Evolutionary conservation across 2,329 filamentous ascomycete species (phyloP), one percentile per base, ranked within the genome.

Genomic region (Botrytis hyacinthi): DNA sequence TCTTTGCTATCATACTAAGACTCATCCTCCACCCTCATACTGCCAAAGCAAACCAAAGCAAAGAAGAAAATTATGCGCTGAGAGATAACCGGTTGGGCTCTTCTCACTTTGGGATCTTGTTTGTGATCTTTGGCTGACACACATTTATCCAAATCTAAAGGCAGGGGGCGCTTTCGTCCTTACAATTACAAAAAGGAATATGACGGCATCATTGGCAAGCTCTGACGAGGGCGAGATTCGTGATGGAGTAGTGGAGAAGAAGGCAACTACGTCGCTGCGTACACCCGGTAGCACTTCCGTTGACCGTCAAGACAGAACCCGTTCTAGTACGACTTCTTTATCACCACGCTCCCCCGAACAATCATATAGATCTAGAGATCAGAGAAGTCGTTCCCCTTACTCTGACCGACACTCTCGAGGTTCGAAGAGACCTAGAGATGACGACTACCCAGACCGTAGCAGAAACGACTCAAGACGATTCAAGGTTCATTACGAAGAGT

Each of bases 281-380:
- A 88, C 87, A 84, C 85, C 88, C 87, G 89, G 91, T 88, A 88
- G 90, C 91, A 91, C 86, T 89, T 90, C 88, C 89, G 91, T 97
- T 97, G 93, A 97, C 93, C 92, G 92, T 89, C 90, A 87, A 88
- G 89, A 92, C 92, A 97, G 94, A 95, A 87, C 84, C 85, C 89
- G 87, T 72, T 78, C 78, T 80, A 78, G 78, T 75, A 78, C 82
- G 60, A 78, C 77, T 75, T 81, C 81, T 74, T 78, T 76, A 74
- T 81, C 81, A 72, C 80, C 81, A 78, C 71, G 71, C 62, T 73
- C 71, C 42, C 66, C 71, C 42, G 54, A 54, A 42, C 78, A 84
- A 83, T 84, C 84, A 81, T 80, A 83, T 76, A 81, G 82, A 76
- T 82, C 84, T 66, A 85, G 83, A 79, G 79, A 83, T 77, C 84